Percentiles rank a stretch among this genome's conserved stretches.
phyloP scores from a whole-genome alignment of 106 monocot genomes.

The Dendrobium chrysotoxum region DNA sequence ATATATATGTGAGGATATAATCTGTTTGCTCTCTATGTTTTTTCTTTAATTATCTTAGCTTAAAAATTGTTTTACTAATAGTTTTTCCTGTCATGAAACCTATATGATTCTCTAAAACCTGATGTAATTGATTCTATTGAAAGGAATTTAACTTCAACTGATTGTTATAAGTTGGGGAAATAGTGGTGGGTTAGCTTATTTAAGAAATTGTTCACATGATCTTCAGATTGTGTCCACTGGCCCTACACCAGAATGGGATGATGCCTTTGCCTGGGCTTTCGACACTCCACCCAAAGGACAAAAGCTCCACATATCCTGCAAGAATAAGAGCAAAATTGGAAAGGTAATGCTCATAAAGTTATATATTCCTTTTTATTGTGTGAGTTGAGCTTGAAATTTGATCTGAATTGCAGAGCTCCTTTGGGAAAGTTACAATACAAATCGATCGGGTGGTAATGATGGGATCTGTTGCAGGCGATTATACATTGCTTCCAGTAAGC shows the following conservation, averaged over 20 bases:
- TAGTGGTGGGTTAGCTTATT: no score
- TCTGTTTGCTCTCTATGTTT: no score
- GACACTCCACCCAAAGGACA: constrained; percentile 96
- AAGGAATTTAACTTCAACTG: no score
- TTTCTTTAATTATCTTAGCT: no score
- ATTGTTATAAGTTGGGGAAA: no score
- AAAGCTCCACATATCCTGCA: constrained; percentile 99
- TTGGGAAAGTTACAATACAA: constrained; percentile 97
- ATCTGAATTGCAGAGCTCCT: constrained; percentile 58
- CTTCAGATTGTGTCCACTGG: constrained; percentile 87
- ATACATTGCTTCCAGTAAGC: constrained; percentile 85
- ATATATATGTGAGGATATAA: no score
- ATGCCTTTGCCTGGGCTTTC: constrained; percentile 96
- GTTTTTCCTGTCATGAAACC: no score
- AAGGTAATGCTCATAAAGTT: constrained; percentile 42
- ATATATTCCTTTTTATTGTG: neutral
- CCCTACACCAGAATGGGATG: constrained; percentile 95
- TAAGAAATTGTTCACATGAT: neutral
- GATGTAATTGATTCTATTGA: no score
- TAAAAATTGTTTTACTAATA: no score
- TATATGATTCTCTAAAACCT: no score
- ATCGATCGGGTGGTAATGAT: constrained; percentile 97
- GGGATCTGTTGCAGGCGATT: constrained; percentile 91
- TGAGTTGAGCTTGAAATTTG: neutral
- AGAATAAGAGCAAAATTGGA: constrained; percentile 99